Percentiles rank a stretch among this genome's conserved stretches.
These are phyloP conservation scores for Metschnikowia koreensis DNA, from an alignment of 805 yeast species.

Conservation along the genomic window DNA sequence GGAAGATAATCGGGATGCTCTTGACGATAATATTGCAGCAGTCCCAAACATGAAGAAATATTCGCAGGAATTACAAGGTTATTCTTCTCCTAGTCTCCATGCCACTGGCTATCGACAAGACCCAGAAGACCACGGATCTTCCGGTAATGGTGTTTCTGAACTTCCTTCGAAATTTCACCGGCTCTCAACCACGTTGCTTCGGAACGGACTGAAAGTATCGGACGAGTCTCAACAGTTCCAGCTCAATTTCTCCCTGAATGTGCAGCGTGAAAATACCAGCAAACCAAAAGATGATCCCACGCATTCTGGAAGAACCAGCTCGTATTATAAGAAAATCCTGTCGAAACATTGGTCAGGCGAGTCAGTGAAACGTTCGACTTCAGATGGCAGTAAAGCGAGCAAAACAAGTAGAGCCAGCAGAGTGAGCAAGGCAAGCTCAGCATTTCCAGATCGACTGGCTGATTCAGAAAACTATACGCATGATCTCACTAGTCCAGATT, in stretches of 20 bases:
- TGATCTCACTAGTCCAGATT: background rate
- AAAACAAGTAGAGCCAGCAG: slow-evolving; percentile 3
- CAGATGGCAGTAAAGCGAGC: slow-evolving; percentile 3
- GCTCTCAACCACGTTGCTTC: slow-evolving; percentile 36
- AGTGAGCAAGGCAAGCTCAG: background rate
- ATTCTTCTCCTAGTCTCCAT: background rate
- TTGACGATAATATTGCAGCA: background rate
- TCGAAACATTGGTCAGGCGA: slow-evolving; percentile 11
- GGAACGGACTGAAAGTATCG: slow-evolving; percentile 27
- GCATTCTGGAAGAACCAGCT: slow-evolving; percentile 23
- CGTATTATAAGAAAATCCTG: slow-evolving; percentile 34
- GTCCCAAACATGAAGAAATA: too few species aligned
- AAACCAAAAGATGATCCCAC: background rate
- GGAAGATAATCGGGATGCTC: background rate
- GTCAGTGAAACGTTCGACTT: background rate
- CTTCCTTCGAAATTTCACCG: slow-evolving; percentile 37
- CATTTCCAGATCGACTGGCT: background rate
- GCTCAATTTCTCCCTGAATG: slow-evolving; percentile 39
- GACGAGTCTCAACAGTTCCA: slow-evolving; percentile 42
- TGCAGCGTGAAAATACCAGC: slow-evolving; percentile 25
- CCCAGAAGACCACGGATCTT: background rate
- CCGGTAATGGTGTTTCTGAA: slow-evolving; percentile 22
- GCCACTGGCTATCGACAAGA: slow-evolving; percentile 11
- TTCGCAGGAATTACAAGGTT: background rate
- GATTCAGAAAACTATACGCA: slow-evolving; percentile 1